phyloP scores from a whole-genome alignment of 78 protist species.

The Dictyostelium discoideum region dicty_2.7 NC_007088.5:4144501-4145000 shows the following conservation, averaged over 20 bases:
- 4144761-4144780: conserved; percentile 86
- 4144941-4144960: background rate
- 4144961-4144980: background rate
- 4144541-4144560: conserved; percentile 76
- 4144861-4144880: background rate
- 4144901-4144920: background rate
- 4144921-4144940: background rate
- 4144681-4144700: conserved; percentile 49
- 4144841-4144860: background rate
- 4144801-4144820: conserved; percentile 83
- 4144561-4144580: background rate
- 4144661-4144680: background rate
- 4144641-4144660: conserved; percentile 90
- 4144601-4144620: background rate
- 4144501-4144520: conserved; percentile 59
- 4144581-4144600: background rate
- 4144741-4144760: conserved; percentile 65
- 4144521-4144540: conserved; percentile 68
- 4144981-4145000: too few relatives aligned
- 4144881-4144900: background rate
- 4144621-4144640: background rate
- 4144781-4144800: conserved; percentile 85
- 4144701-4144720: conserved; percentile 49
- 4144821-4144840: background rate
- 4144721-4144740: conserved; percentile 60